Base-by-base conservation (phyloP, 805 yeast genomes). In the Blastobotrys robertii region DNA sequence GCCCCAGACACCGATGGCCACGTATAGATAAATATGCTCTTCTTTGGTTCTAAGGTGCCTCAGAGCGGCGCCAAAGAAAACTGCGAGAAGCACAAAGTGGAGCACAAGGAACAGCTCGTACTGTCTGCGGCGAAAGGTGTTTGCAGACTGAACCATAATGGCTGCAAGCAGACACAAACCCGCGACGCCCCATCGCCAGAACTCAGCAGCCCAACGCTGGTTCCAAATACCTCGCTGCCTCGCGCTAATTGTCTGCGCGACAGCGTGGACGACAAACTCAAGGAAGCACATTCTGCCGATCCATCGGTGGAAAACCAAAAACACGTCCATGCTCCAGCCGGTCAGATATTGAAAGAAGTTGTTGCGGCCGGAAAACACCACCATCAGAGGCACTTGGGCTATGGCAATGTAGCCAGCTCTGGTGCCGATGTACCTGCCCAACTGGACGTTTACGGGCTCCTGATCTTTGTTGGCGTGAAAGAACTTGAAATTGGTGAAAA, bases 301-400 rank as follows among this genome's bases (percentile, higher is more conserved):
- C 63, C 65, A 60, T 7, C 61, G 44, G 60, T 84, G 95, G 53
- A 72, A 76, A 25, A 69, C 62, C 51, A 77, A 68, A 61, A 83
- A 82, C 1, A 81, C 69, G 8, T 77, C 61, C 51, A 73, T 79
- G 0, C 77, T 60, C 66, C 82, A 69, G 1, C 87, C 85, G 1
- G 87, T 73, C 6, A 81, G 43, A 52, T 61, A 62, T 48, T 73
- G 72, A 51, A 83, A 64, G 13, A 84, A 76, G 55, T 81, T 84
- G 57, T 84, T 84, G 51, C 92, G 67, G 31, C 81, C 79, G 3
- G 85, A 84, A 59, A 83, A 59, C 29, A 59, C 29, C 14, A 55
- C 42, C 34, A 59, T 38, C 12, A 58, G 34, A 1, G 65, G 64
- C 6, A 34, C 41, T 55, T 74, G 63, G 4, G 64, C 85, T 43